phyloP scores from a whole-genome alignment of 805 yeast genomes.

The Torulaspora franciscae region DNA sequence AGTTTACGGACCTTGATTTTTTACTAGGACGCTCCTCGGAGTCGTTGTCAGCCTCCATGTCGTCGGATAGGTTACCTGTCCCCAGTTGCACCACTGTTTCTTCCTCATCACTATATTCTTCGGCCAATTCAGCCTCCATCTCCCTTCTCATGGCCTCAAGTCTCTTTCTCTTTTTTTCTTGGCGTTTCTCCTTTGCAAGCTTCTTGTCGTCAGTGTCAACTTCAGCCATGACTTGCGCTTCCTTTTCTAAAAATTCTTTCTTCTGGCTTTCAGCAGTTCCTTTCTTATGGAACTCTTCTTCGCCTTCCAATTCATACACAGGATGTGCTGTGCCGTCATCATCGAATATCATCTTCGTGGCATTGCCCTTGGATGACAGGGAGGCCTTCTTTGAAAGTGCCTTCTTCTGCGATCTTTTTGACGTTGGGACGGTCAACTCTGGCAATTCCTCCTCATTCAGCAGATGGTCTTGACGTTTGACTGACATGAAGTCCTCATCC shows the following conservation, averaged over 20 bases:
- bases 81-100: conserved; percentile 34
- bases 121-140: conserved; percentile 36
- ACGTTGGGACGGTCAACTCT: conserved; percentile 56
- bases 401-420: conserved; percentile 78
- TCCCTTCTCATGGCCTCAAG: conserved; percentile 66
- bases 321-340: conserved; percentile 94
- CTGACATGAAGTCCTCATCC: conserved; percentile 69
- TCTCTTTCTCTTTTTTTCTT: conserved; percentile 84
- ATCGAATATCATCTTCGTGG: conserved; percentile 80
- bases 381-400: conserved; percentile 84
- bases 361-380: conserved; percentile 53
- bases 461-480: conserved; percentile 74
- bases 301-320: conserved; percentile 84
- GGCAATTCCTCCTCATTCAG: conserved; percentile 62
- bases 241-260: conserved; percentile 59
- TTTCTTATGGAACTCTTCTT: conserved; percentile 69
- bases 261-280: conserved; percentile 70
- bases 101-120: conserved; percentile 23
- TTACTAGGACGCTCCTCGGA: conserved; percentile 30
- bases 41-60: conserved; percentile 37
- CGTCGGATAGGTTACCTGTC: conserved; percentile 37
- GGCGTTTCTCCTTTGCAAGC: conserved; percentile 68
- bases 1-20: conserved; percentile 13
- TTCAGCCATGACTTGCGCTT: conserved; percentile 59
- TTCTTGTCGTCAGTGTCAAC: conserved; percentile 77